Conservation (phyloP, 495 filamentous ascomycete species). For the Hypoxylon fragiforme region DNA sequence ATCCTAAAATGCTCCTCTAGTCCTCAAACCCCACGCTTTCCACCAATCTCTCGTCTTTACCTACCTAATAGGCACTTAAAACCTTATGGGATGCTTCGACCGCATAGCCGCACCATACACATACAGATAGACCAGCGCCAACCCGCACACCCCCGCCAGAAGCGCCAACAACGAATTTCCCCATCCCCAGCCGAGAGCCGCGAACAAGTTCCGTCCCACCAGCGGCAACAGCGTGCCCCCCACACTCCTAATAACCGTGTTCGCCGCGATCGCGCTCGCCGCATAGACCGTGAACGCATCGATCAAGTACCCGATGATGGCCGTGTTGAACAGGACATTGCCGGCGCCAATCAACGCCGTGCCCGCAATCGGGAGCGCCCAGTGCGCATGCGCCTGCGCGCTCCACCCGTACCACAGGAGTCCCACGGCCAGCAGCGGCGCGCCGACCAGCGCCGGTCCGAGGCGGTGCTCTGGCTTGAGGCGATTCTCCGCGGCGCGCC, state of each 20-base stretch:
- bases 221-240: slow-evolving; percentile 59
- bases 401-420: background rate
- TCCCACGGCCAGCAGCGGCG: slow-evolving; percentile 2
- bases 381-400: background rate
- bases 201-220: slow-evolving; percentile 47
- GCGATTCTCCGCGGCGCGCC: background rate
- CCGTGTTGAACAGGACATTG: slow-evolving; percentile 47
- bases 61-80: background rate
- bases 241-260: slow-evolving; percentile 47
- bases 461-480: slow-evolving; percentile 2
- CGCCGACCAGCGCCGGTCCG: background rate
- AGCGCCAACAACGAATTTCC: slow-evolving; percentile 51
- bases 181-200: slow-evolving; percentile 50
- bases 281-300: slow-evolving; percentile 55
- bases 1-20: no score
- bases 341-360: slow-evolving; percentile 42
- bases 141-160: slow-evolving; percentile 32
- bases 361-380: background rate
- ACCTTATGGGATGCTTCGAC: background rate
- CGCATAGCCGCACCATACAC: slow-evolving; percentile 5
- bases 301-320: slow-evolving; percentile 63
- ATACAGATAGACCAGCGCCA: slow-evolving; percentile 2
- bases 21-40: background rate
- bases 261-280: slow-evolving; percentile 51
- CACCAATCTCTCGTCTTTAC: background rate